Conservation (phyloP, 2,329 filamentous ascomycete species). For the Penicillium sp. region DNA sequence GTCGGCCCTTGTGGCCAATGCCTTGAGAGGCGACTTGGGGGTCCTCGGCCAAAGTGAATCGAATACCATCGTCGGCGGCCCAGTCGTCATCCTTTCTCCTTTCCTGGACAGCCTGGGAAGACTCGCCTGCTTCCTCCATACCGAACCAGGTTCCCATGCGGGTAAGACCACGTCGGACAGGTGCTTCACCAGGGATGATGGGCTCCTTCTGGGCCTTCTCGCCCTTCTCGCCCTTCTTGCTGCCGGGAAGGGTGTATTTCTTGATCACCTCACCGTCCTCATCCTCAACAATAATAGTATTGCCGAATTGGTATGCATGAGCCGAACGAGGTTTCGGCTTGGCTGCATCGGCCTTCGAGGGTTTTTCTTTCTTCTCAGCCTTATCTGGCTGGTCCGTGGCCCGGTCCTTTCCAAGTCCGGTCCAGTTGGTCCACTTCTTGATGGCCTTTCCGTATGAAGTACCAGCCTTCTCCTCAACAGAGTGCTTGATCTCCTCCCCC, state of each 20-base stretch:
- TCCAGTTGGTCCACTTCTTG: conserved; percentile 47
- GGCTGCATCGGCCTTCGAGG: conserved; percentile 14
- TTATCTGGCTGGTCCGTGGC: conserved; percentile 21
- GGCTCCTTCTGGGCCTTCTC: conserved; percentile 22
- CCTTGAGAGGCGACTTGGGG: conserved; percentile 36
- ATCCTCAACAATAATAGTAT: conserved; percentile 69
- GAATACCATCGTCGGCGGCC: conserved; percentile 51
- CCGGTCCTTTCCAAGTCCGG: conserved; percentile 40
- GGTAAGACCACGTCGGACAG: conserved; percentile 51
- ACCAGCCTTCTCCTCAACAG: conserved; percentile 34
- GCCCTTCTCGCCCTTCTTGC: conserved; percentile 35
- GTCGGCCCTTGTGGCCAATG: conserved; percentile 49
- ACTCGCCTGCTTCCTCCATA: conserved; percentile 34
- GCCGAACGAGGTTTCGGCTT: conserved; percentile 51
- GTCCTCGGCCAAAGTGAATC: conserved; percentile 58
- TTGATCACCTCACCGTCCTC: conserved; percentile 67
- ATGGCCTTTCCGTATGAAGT: conserved; percentile 43
- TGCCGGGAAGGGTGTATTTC: conserved; percentile 61
- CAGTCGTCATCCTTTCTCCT: conserved; percentile 33
- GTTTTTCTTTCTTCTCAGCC: conserved; percentile 21
- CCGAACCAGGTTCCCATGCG: conserved; percentile 61
- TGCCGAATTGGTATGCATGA: conserved; percentile 65
- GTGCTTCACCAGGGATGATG: conserved; percentile 31
- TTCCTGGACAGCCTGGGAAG: conserved; percentile 27
- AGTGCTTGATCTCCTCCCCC: conserved; percentile 43